Evolutionary conservation across 352 stramenopile genomes (phyloP).

Genomic region (Plasmopara muralis): DNA sequence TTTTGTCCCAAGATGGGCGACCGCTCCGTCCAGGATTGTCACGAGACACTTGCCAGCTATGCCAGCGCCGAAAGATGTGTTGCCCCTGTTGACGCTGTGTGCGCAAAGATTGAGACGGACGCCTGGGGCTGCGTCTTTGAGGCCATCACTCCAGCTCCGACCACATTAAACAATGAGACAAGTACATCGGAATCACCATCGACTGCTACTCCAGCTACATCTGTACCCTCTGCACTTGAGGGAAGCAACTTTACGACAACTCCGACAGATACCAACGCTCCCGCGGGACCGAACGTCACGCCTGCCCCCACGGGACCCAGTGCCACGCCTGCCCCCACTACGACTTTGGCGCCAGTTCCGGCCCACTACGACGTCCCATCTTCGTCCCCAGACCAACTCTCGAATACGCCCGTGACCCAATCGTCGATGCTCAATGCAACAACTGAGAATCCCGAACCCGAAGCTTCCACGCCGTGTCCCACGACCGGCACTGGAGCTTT

Average conservation of each 20-base stretch:
- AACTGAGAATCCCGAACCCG: too few species aligned
- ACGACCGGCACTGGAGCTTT: too few species aligned
- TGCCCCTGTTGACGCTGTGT: conserved; percentile 42
- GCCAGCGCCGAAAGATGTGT: conserved; percentile 40
- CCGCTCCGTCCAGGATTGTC: conserved; percentile 48
- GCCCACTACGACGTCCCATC: not conserved
- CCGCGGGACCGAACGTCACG: not conserved
- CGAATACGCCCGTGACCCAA: too few species aligned
- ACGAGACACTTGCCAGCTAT: conserved; percentile 52
- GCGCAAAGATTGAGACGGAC: conserved; percentile 60
- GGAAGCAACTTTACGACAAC: too few species aligned
- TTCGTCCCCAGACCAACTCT: not conserved
- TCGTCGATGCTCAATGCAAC: too few species aligned
- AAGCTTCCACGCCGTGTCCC: too few species aligned
- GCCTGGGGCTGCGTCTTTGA: conserved; percentile 62
- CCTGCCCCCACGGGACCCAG: conserved; percentile 17
- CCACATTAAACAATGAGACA: not conserved
- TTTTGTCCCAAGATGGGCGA: conserved; percentile 55
- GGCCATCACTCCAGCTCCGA: conserved; percentile 2
- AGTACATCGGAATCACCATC: not conserved
- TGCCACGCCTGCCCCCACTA: conserved; percentile 7
- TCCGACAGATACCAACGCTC: conserved; percentile 10
- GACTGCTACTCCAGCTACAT: conserved; percentile 14
- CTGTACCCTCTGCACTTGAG: conserved; percentile 13
- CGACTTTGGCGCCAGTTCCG: not conserved